Percentiles rank a stretch among this genome's conserved stretches.
Conservation (phyloP, 192 early-diverging fungal species). For the Anaeromyces robustus region DNA sequence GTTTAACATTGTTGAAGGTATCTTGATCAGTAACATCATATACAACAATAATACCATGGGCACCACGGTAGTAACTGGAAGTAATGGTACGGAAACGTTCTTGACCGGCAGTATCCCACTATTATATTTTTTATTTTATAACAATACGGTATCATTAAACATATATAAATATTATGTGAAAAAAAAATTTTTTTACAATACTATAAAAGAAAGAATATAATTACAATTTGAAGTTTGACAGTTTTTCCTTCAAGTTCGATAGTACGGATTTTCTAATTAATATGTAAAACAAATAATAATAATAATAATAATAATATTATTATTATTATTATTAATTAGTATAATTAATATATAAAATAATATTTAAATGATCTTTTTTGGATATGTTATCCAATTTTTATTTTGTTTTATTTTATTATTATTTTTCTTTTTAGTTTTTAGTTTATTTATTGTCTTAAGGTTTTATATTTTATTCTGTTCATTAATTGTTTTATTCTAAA, state of each 20-base stretch:
- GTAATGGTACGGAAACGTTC: constrained; percentile 99
- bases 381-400: too few species aligned
- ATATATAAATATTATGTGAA: too few species aligned
- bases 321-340: too few species aligned
- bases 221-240: constrained; percentile 90
- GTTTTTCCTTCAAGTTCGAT: constrained; percentile 98
- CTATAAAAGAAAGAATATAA: too few species aligned
- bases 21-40: constrained; percentile 96
- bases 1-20: constrained; percentile 90
- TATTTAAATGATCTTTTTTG: too few species aligned
- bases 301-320: too few species aligned
- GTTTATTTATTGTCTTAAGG: too few species aligned
- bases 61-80: constrained; percentile 92
- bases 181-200: neutral
- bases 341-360: too few species aligned
- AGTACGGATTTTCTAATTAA: constrained; percentile 82
- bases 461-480: too few species aligned
- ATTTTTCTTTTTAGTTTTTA: too few species aligned
- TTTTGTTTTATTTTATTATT: too few species aligned
- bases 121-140: neutral
- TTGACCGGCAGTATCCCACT: constrained; percentile 98
- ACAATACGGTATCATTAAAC: neutral
- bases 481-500: too few species aligned
- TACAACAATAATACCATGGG: constrained; percentile 97
- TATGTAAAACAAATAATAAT: neutral